Base-by-base conservation (phyloP, 257 asterid genomes). In the Scutellaria minor region DNA sequence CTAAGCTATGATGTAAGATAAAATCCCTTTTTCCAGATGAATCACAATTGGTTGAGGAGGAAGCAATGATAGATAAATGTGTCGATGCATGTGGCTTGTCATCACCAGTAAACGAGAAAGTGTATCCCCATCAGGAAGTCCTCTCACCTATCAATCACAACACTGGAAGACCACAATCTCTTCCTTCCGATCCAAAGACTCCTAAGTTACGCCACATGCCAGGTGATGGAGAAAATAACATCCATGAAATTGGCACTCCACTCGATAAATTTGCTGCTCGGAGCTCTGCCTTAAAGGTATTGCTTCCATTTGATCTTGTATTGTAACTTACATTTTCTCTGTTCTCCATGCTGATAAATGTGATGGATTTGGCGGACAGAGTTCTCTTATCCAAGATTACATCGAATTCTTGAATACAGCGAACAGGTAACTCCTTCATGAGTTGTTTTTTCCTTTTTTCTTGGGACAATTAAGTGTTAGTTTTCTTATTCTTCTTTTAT, bases 371-470 rank as follows among this genome's bases (percentile, higher is more conserved):
- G 22, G 10, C 71, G 27, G 65, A 62, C 90, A 90, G 98, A 84
- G 70, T 78, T 76, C 91, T 68, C 93, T 95, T n/a, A 82, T 81
- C 79, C 86, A 86, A 51, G 96, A 88, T 55, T 95, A 95, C 75
- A 73, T 95, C 5, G 86, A 87, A 18, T 86, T 95, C 78, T 75
- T 95, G 80, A 95, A 95, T 60, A 64, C 84, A 11, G 98, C 99
- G 18, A 86, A 76, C 86, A 86, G 91, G 97, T 93, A 75, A 82
- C 42, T 63, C 68, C 48, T 9, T 40, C 1, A 62, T 40, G 24
- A 9, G 12, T 20, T 12, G 1, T 59, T 20, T n/a, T 9, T 53
- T 1, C 24, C 15, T 70, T 39, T 15, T 11, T 22, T 37, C 37
- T 58, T 6, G 22, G 0, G 11, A 53, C 41, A 14, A 69, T 37